These are phyloP conservation scores for Piloderma croceum DNA, from an alignment of 768 basidiomycete genomes.

Conservation along the genomic window DNA sequence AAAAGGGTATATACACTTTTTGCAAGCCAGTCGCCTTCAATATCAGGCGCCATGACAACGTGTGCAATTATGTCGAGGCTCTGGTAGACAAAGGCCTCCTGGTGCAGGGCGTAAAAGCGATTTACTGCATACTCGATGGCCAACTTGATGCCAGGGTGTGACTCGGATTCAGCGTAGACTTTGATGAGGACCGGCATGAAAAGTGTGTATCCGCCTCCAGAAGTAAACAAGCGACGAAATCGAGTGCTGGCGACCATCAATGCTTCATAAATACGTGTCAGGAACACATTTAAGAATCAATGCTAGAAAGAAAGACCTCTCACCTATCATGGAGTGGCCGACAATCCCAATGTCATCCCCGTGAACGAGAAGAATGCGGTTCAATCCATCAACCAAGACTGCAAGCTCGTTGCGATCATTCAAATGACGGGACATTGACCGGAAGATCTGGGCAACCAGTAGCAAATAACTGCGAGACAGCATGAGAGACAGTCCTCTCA, in stretches of 20 bases:
- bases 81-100: conserved; percentile 71
- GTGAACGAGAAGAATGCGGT: conserved; percentile 61
- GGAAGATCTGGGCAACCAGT: conserved; percentile 63
- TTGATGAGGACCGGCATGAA: conserved; percentile 73
- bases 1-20: conserved; percentile 55
- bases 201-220: conserved; percentile 64
- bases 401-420: conserved; percentile 66
- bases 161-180: conserved; percentile 57
- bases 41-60: conserved; percentile 42
- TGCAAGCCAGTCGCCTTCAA: conserved; percentile 48
- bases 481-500: conserved; percentile 49
- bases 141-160: conserved; percentile 49
- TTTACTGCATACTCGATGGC: conserved; percentile 69
- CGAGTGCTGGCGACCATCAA: conserved; percentile 73
- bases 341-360: conserved; percentile 74
- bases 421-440: conserved; percentile 64
- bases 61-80: conserved; percentile 58
- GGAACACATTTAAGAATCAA: conserved; percentile 3
- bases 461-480: conserved; percentile 66
- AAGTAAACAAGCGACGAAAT: conserved; percentile 69
- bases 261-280: conserved; percentile 32
- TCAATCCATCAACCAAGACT: conserved; percentile 62
- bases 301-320: conserved; percentile 14
- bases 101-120: conserved; percentile 70
- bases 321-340: conserved; percentile 68